These are phyloP conservation scores for Aphanomyces cochlioides DNA, from an alignment of 352 stramenopile genomes.

Conservation along the genomic window DNA sequence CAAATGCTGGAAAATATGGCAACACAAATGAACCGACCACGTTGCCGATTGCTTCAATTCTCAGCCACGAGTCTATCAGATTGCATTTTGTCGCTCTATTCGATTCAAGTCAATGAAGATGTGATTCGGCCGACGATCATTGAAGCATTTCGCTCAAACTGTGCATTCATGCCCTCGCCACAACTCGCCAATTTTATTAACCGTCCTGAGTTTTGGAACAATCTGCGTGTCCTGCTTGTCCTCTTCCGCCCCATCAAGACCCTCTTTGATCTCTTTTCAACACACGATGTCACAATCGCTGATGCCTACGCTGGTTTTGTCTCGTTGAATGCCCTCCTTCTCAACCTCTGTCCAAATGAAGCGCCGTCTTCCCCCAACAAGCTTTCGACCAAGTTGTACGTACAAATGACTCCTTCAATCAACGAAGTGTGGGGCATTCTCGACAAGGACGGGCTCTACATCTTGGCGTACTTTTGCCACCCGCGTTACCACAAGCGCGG, in stretches of 20 bases:
- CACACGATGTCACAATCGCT: constrained; percentile 8
- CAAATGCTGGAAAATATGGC: constrained; percentile 10
- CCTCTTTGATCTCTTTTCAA: constrained; percentile 12
- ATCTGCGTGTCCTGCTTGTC: constrained; percentile 6
- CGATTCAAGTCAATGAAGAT: constrained; percentile 18
- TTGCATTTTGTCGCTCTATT: constrained; percentile 16
- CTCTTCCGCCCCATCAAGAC: constrained; percentile 23
- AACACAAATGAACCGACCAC: constrained; percentile 16
- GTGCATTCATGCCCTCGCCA: constrained; percentile 13
- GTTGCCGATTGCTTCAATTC: constrained; percentile 18
- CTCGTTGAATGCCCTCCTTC: constrained; percentile 14
- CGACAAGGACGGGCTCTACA: constrained; percentile 11
- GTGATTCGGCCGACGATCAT: constrained; percentile 8
- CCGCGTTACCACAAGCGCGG: constrained; percentile 22
- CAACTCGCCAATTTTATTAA: not conserved
- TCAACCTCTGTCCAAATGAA: constrained; percentile 13
- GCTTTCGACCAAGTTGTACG: constrained; percentile 19
- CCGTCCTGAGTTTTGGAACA: constrained; percentile 24
- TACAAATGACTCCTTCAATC: constrained; percentile 17
- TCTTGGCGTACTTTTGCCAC: constrained; percentile 25
- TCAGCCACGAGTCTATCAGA: constrained; percentile 11
- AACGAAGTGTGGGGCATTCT: constrained; percentile 11
- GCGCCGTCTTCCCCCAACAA: constrained; percentile 5
- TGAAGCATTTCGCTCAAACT: constrained; percentile 12
- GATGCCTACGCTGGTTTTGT: constrained; percentile 16